Percentiles rank a stretch among this genome's conserved stretches.
Evolutionary conservation across 2,329 filamentous ascomycete genomes (phyloP).

Genomic region (Fusarium marasasianum): DNA sequence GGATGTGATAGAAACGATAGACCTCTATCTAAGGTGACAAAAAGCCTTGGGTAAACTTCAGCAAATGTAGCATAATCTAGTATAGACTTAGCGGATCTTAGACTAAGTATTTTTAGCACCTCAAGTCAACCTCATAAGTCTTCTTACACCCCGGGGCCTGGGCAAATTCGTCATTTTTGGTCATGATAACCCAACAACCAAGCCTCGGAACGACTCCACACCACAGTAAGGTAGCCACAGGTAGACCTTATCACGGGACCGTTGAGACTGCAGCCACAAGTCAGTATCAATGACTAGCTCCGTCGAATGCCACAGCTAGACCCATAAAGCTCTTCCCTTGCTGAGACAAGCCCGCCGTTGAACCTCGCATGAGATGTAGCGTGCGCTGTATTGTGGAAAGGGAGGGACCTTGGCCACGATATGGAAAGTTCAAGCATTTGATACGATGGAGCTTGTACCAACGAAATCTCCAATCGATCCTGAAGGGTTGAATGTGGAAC

Average conservation of each 20-base stretch:
- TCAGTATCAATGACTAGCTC: neutral
- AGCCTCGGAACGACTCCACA: slow-evolving; percentile 8
- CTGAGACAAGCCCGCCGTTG: neutral
- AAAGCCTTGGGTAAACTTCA: too few relatives aligned
- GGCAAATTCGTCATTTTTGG: neutral
- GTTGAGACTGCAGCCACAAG: slow-evolving; percentile 2
- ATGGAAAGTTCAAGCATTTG: neutral
- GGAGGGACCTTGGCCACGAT: neutral
- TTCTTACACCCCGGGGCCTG: too few relatives aligned
- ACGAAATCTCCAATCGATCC: neutral
- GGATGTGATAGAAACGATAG: too few relatives aligned
- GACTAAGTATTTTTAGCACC: too few relatives aligned
- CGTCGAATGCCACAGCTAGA: neutral
- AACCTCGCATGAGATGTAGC: neutral
- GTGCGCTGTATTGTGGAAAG: neutral
- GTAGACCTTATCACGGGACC: slow-evolving; percentile 37
- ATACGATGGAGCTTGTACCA: neutral
- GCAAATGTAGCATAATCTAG: too few relatives aligned
- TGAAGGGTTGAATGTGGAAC: neutral
- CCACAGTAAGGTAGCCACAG: slow-evolving; percentile 29
- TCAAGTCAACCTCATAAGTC: too few relatives aligned
- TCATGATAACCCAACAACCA: neutral
- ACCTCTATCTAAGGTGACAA: too few relatives aligned
- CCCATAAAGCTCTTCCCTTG: neutral
- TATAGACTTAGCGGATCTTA: too few relatives aligned